Base-by-base conservation (phyloP, 306 rosid species). In the Amphicarpaea edgeworthii region DNA sequence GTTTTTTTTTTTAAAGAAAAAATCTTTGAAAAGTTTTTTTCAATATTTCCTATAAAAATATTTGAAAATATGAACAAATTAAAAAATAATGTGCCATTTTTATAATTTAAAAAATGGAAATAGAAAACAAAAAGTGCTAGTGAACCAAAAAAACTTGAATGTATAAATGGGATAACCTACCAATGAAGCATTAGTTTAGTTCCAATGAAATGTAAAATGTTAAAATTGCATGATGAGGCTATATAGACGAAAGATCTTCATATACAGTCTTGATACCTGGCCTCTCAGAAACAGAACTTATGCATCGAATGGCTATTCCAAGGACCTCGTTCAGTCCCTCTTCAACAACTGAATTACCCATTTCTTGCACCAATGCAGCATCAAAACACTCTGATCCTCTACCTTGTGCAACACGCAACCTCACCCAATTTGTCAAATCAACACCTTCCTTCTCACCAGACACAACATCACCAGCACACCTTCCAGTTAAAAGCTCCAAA, bases 401-500 rank as follows among this genome's bases (percentile, higher is more conserved):
- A n/a, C 96, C 89, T 83, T 86, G 86, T 3, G 87, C 77, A 1
- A 75, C 89, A 50, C 76, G 78, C 73, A 87, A 40, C 59, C 83
- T 87, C 20, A 86, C 91, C 91, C 90, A 90, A 34, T 85, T 88
- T 46, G 90, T 78, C 81, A 90, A 72, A 80, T 88, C 88, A 51
- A 82, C 85, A 30, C 88, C 88, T 28, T 85, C 88, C 43, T 77
- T 85, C 64, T 81, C 85, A 16, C 87, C 84, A 3, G 90, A 81
- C 7, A 90, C 77, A 73, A 86, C 90, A 81, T 90, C 92, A 26
- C 88, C 93, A 34, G 96, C 90, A 21, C 90, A 88, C 76, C 89
- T 86, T 83, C 90, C 96, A 34, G 90, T 90, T 57, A 90, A 61
- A 73, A 90, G 93, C 42, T 90, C 92, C 83, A 51, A 51, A 51